Percentiles rank a stretch among this genome's conserved stretches.
These are phyloP conservation scores for Pythium dissotocum DNA, from an alignment of 352 stramenopile genomes.

Conservation along the genomic window DNA sequence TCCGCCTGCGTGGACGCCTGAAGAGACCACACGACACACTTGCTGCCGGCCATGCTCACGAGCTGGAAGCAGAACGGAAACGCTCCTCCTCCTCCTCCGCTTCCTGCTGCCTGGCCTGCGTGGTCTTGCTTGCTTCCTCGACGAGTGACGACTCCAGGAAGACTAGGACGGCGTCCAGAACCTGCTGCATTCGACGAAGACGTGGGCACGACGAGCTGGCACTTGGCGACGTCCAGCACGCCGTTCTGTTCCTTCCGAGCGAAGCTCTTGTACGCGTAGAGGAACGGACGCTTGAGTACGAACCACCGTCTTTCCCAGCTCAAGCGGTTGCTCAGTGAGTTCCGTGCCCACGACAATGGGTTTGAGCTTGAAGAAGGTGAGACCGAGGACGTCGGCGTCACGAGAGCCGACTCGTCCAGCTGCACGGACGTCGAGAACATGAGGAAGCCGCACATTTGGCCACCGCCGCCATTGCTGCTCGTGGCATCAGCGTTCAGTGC, in stretches of 20 bases:
- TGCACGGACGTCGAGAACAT: conserved; percentile 60
- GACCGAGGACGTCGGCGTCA: conserved; percentile 7
- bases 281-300: conserved; percentile 74
- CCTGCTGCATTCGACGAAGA: not conserved
- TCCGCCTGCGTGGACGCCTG: conserved; percentile 68
- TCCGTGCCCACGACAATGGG: conserved; percentile 21
- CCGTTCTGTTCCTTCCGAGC: conserved; percentile 63
- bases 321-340: conserved; percentile 27
- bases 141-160: conserved; percentile 15
- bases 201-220: conserved; percentile 51
- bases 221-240: conserved; percentile 71
- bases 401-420: conserved; percentile 47
- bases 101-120: not conserved
- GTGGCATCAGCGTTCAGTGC: conserved; percentile 29
- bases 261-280: conserved; percentile 77
- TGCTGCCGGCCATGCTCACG: conserved; percentile 45
- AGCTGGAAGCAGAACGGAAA: conserved; percentile 76
- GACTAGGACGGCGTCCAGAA: conserved; percentile 9
- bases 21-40: conserved; percentile 72
- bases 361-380: conserved; percentile 8
- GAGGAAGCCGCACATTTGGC: conserved; percentile 74
- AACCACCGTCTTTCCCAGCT: conserved; percentile 80
- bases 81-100: not conserved
- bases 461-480: conserved; percentile 17
- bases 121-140: conserved; percentile 10